phyloP scores from a whole-genome alignment of 208 protist genomes.

The Acanthamoeba lenticulata region DNA sequence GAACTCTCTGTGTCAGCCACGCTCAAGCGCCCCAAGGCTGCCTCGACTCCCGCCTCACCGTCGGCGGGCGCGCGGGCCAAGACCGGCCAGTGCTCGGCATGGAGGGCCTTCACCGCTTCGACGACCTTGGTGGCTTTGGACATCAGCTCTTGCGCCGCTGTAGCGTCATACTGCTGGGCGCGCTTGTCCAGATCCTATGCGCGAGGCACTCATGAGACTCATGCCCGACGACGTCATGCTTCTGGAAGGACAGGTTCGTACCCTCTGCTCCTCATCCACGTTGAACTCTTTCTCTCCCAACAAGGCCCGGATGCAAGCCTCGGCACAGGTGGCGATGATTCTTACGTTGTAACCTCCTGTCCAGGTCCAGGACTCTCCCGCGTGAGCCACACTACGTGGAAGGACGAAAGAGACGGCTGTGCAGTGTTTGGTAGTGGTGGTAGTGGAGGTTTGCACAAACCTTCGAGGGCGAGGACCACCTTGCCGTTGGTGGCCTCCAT shows the following conservation, averaged over 20 bases:
- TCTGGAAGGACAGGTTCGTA: background rate
- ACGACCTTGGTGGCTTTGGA: background rate
- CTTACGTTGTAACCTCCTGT: slow-evolving; percentile 38
- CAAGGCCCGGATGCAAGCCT: slow-evolving; percentile 33
- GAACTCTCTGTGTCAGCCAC: background rate
- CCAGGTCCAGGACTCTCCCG: background rate
- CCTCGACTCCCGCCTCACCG: background rate
- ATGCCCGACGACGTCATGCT: background rate
- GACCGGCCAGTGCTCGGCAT: background rate
- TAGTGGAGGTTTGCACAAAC: background rate
- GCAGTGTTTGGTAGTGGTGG: background rate
- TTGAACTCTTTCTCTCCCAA: slow-evolving; percentile 47
- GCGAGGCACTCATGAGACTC: too few relatives aligned
- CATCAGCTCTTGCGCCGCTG: background rate
- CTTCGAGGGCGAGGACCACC: slow-evolving; percentile 31
- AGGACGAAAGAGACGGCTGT: background rate
- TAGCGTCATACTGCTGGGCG: background rate
- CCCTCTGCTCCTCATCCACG: slow-evolving; percentile 45
- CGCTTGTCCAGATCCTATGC: slow-evolving; percentile 42
- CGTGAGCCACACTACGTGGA: background rate
- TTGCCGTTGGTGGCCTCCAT: slow-evolving; percentile 38
- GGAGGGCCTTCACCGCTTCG: background rate
- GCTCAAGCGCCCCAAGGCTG: background rate
- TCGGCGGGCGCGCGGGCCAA: background rate
- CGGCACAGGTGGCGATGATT: slow-evolving; percentile 24